A percentile compares a stretch with the other conserved stretches of the same genome.
Conservation (phyloP, 1,284 basidiomycete genomes). For the Xanthoconium separans region DNA sequence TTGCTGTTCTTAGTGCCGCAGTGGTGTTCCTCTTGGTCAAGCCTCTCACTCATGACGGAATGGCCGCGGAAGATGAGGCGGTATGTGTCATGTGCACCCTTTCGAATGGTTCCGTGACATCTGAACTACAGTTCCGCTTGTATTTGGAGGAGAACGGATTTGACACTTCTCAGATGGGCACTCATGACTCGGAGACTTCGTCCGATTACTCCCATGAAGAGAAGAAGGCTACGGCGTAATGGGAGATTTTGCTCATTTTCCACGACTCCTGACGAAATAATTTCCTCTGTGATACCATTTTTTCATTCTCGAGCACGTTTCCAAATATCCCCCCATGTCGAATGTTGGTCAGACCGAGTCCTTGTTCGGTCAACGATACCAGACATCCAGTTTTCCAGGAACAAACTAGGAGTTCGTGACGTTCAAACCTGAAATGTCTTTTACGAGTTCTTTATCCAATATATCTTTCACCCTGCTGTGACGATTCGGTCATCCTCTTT, state of each 20-base stretch:
- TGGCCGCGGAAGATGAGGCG: constrained; percentile 70
- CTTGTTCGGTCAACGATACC: not conserved
- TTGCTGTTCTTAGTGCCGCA: constrained; percentile 78
- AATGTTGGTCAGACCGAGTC: not conserved
- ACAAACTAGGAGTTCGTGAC: no score
- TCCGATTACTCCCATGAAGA: constrained; percentile 21
- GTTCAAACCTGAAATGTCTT: no score
- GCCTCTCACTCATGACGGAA: constrained; percentile 75
- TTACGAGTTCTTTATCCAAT: no score
- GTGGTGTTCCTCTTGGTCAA: constrained; percentile 76
- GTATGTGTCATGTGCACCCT: constrained; percentile 11
- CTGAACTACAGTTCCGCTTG: constrained; percentile 61
- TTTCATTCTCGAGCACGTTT: not conserved
- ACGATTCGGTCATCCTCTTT: no score
- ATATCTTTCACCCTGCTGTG: no score
- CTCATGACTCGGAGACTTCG: constrained; percentile 25
- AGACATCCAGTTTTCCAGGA: not conserved
- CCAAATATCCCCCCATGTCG: not conserved
- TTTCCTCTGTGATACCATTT: not conserved
- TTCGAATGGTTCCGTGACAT: not conserved
- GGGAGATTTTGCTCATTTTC: not conserved
- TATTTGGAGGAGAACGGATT: constrained; percentile 78
- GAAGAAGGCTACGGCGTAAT: constrained; percentile 17
- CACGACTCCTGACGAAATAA: not conserved
- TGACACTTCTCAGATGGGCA: constrained; percentile 71